phyloP scores from a whole-genome alignment of 306 rosid species.

The Acacia confusa region DNA sequence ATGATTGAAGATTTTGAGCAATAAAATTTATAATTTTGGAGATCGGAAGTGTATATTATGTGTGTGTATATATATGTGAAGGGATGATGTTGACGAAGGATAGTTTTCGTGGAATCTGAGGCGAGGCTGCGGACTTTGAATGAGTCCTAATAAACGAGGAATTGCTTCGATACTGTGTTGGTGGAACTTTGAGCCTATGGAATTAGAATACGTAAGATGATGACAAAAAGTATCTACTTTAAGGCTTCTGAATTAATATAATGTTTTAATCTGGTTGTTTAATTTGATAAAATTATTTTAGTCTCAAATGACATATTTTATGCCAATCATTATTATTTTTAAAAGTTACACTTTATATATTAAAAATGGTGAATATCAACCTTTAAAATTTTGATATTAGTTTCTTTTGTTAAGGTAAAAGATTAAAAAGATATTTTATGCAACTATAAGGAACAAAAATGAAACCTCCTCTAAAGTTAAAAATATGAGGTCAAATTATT shows the following conservation, averaged over 20 bases:
- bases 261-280: no score
- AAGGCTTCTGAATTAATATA: no score
- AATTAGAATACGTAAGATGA: not conserved
- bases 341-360: not conserved
- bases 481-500: no score
- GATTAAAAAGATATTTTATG: no score
- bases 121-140: slow-evolving; percentile 2
- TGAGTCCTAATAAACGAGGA: not conserved
- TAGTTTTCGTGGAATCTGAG: not conserved
- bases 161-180: not conserved
- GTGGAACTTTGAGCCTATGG: not conserved
- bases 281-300: no score
- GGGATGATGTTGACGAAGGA: not conserved
- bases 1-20: not conserved
- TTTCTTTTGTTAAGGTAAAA: no score
- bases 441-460: not conserved
- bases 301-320: no score
- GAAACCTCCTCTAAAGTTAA: no score
- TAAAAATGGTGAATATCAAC: no score
- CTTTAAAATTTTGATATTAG: no score
- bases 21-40: not conserved
- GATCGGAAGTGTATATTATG: not conserved
- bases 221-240: not conserved
- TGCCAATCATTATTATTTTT: no score
- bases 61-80: not conserved